Conservation (phyloP, 139 green algal species). For the Edaphochlamys debaryana region DNA sequence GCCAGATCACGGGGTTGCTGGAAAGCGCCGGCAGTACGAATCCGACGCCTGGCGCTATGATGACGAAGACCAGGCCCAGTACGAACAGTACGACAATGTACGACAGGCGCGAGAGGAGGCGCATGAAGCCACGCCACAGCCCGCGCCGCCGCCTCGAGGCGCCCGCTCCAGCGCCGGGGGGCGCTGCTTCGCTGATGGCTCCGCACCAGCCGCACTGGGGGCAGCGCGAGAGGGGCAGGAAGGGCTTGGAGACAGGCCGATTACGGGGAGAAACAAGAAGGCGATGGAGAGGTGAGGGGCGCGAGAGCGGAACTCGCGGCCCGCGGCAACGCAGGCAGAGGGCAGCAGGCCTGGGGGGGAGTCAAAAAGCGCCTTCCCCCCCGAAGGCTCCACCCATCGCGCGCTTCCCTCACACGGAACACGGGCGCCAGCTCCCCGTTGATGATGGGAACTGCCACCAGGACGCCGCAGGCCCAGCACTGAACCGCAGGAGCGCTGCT, state of each 20-base stretch:
- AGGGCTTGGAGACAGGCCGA: no score
- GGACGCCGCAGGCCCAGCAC: conserved; percentile 48
- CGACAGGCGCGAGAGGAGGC: not conserved
- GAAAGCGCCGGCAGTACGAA: conserved; percentile 24
- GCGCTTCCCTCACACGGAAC: conserved; percentile 18
- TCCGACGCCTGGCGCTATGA: conserved; percentile 7
- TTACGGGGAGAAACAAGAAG: no score
- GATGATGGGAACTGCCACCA: conserved; percentile 33
- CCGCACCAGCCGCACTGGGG: conserved; percentile 48
- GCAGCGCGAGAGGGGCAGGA: not conserved
- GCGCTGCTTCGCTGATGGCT: conserved; percentile 30
- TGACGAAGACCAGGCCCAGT: not conserved
- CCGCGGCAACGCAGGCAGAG: no score
- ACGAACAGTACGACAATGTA: conserved; percentile 18
- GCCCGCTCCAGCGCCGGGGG: not conserved
- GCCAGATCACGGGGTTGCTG: not conserved
- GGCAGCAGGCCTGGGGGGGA: no score
- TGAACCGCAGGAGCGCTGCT: no score
- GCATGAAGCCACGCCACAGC: not conserved
- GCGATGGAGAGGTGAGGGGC: not conserved
- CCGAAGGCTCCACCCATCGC: not conserved
- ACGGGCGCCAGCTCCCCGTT: not conserved
- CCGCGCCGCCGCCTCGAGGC: not conserved
- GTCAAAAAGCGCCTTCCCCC: no score
- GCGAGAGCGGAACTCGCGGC: no score